These are phyloP conservation scores for Aspergillus intermedius DNA, from an alignment of 2,329 filamentous ascomycete species.

Conservation along the genomic window DNA sequence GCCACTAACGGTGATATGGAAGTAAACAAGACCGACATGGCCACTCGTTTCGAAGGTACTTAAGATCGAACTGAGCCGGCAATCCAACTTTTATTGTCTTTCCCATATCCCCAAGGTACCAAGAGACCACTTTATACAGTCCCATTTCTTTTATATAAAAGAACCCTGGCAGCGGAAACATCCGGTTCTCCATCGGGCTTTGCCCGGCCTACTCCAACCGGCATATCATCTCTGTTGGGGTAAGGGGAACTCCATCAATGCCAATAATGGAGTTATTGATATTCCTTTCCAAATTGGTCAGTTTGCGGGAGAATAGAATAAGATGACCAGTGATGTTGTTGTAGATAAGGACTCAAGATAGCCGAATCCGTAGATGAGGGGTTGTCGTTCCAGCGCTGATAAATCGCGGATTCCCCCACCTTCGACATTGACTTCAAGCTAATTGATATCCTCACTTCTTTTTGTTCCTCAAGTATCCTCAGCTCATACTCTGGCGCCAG, in stretches of 20 bases:
- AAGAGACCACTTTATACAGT: too few relatives aligned
- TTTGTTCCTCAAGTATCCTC: too few relatives aligned
- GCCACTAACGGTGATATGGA: constrained; percentile 19
- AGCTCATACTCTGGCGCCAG: neutral
- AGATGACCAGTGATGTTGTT: neutral
- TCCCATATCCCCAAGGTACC: too few relatives aligned
- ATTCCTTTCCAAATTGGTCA: too few relatives aligned
- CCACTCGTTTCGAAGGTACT: neutral
- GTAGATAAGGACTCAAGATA: too few relatives aligned
- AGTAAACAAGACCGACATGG: constrained; percentile 25
- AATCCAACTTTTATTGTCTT: too few relatives aligned
- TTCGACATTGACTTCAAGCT: neutral
- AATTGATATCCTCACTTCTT: neutral
- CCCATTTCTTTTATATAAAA: neutral
- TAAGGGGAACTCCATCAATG: neutral
- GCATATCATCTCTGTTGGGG: neutral
- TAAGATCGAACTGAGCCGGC: neutral
- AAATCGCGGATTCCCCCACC: neutral
- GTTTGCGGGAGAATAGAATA: neutral
- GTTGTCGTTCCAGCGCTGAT: neutral
- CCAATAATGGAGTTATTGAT: neutral
- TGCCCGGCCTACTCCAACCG: neutral
- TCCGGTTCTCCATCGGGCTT: neutral
- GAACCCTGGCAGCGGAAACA: neutral
- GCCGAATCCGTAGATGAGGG: neutral